Percentiles rank a stretch among this genome's conserved stretches.
phyloP scores from a whole-genome alignment of 106 monocot genomes.

The Chionographis japonica region DNA sequence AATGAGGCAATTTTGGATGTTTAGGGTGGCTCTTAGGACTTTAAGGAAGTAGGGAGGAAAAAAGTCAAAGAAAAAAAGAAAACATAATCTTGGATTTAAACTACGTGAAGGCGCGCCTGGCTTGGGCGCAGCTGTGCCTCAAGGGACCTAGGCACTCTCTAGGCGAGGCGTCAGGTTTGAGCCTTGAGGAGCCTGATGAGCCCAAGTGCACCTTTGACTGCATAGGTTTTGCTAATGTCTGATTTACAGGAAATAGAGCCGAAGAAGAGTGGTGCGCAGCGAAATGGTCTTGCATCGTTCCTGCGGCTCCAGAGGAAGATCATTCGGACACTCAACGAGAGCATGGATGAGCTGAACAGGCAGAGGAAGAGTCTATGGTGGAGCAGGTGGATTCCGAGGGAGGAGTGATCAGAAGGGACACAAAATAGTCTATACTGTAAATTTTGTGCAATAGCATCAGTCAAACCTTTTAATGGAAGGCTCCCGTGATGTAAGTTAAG shows the following conservation, averaged over 20 bases:
- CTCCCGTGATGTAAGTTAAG: background rate
- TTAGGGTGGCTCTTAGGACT: too few species aligned
- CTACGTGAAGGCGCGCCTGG: too few species aligned
- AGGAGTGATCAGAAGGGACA: conserved; percentile 31
- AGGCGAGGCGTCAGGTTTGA: too few species aligned
- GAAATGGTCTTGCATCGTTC: conserved; percentile 74
- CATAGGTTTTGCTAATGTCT: background rate
- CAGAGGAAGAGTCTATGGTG: conserved; percentile 87
- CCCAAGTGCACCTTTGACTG: too few species aligned
- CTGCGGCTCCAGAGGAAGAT: conserved; percentile 87
- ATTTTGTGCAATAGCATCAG: conserved; percentile 7
- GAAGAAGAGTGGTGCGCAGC: conserved; percentile 47
- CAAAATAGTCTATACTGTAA: conserved; percentile 2
- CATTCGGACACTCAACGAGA: conserved; percentile 65
- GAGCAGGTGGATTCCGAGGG: conserved; percentile 88
- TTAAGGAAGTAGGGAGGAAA: too few species aligned
- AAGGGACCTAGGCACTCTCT: too few species aligned
- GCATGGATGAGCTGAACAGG: conserved; percentile 71
- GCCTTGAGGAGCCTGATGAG: too few species aligned
- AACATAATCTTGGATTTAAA: too few species aligned
- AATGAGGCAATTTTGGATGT: too few species aligned
- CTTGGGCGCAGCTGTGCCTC: too few species aligned
- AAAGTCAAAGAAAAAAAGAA: too few species aligned
- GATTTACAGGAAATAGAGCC: conserved; percentile 63
- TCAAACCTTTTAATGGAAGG: background rate